Base-by-base conservation (phyloP, 306 rosid species). In the Dicorynia guianensis region DNA sequence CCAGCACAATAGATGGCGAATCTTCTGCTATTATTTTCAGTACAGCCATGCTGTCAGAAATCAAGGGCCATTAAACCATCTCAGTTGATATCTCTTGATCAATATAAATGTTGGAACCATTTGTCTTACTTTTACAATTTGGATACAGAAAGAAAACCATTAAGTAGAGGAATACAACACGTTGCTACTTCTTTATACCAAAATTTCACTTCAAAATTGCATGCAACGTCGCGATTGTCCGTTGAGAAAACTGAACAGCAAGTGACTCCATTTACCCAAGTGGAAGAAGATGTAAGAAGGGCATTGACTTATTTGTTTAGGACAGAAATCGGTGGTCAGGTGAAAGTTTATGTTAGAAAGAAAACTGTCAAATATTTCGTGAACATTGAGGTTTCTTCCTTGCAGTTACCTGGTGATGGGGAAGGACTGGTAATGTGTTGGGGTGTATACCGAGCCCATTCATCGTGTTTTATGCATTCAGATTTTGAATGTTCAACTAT, bases 271-370 rank as follows among this genome's bases (percentile, higher is more conserved):
- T 60, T 80, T 42, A 80, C 63, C 56, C 67, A 79, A 74, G 72
- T 62, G 50, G 80, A 83, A 81, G 86, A 79, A 81, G 86, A 79
- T 19, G 65, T 60, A 8, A 71, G 58, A 14, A 86, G 70, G 83
- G 81, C 82, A 33, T 83, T 82, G 77, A 63, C 81, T 46, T 95
- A 83, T 81, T 67, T 87, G 75, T 95, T 92, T 50, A 86, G 98
- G 82, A 90, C 97, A 25, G 96, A 92, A 72, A 76, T 44, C 48
- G 91, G 86, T 11, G 93, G 88, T 68, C 77, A 71, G 84, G 93
- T 95, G 12, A 86, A 74, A 60, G 97, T 87, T 70, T 77, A 71
- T 80, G 97, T 95, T 33, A 65, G 82, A 63, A 89, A 89, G 83
- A 80, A 69, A 36, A 77, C 67, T 13, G 84, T 55, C 60, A 79